Conservation (phyloP, 768 basidiomycete species). For the Pisolithus orientalis region DNA sequence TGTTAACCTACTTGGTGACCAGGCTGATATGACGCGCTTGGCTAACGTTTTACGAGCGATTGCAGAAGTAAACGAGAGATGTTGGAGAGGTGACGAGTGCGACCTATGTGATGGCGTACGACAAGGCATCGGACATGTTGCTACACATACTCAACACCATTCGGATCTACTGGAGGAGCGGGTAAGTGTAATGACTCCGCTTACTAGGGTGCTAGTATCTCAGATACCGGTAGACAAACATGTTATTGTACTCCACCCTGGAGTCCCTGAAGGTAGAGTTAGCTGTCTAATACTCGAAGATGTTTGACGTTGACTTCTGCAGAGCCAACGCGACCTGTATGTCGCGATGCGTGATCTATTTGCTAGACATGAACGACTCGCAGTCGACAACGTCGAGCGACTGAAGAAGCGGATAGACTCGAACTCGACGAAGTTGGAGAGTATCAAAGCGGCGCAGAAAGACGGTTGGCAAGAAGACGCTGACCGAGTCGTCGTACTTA, state of each 20-base stretch:
- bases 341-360: constrained; percentile 84
- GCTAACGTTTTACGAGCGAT: constrained; percentile 78
- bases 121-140: constrained; percentile 60
- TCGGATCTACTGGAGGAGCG: constrained; percentile 71
- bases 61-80: constrained; percentile 70
- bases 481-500: constrained; percentile 61
- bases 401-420: constrained; percentile 81
- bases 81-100: constrained; percentile 82
- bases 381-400: constrained; percentile 81
- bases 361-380: constrained; percentile 81
- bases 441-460: constrained; percentile 60
- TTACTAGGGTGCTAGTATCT: neutral
- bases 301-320: constrained; percentile 9
- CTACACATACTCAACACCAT: constrained; percentile 60
- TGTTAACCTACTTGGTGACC: constrained; percentile 30
- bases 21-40: constrained; percentile 80
- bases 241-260: constrained; percentile 59
- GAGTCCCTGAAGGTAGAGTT: constrained; percentile 66
- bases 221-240: constrained; percentile 43
- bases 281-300: constrained; percentile 3
- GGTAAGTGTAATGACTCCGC: constrained; percentile 35
- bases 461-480: constrained; percentile 85
- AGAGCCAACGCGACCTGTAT: constrained; percentile 82
- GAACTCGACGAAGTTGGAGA: constrained; percentile 71
- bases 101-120: constrained; percentile 75